A percentile compares a stretch with the other conserved stretches of the same genome.
These are phyloP conservation scores for Leccinum aurantiacum DNA, from an alignment of 768 basidiomycete species.

Conservation along the genomic window DNA sequence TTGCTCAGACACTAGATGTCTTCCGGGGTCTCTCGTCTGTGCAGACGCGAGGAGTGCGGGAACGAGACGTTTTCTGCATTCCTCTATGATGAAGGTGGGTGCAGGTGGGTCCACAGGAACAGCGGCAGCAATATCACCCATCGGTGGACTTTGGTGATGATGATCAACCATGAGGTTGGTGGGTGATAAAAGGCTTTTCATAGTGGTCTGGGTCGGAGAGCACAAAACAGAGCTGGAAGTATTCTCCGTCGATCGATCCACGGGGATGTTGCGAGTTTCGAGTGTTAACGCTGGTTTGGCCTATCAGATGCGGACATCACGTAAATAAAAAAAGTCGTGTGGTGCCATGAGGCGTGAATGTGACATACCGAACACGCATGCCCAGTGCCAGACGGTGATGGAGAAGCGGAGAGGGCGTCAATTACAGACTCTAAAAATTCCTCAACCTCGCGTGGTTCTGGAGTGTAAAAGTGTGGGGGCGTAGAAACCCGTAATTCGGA, in stretches of 20 bases:
- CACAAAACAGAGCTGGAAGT: conserved; percentile 1
- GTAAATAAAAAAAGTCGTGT: conserved; percentile 9
- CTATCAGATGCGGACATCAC: conserved; percentile 1
- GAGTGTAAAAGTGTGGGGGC: conserved; percentile 15
- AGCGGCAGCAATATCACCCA: conserved; percentile 7
- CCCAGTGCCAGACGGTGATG: background rate
- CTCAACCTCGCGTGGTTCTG: conserved; percentile 28
- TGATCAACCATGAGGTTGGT: conserved; percentile 2
- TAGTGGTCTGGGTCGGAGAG: conserved; percentile 16
- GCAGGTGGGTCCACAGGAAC: conserved; percentile 1
- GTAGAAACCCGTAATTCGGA: conserved; percentile 2
- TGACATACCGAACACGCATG: conserved; percentile 23
- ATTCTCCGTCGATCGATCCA: conserved; percentile 7
- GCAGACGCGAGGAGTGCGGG: conserved; percentile 25
- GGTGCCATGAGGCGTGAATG: background rate
- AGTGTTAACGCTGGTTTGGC: conserved; percentile 13
- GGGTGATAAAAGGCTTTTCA: conserved; percentile 9
- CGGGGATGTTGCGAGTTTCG: conserved; percentile 16
- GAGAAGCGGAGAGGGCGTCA: conserved; percentile 1
- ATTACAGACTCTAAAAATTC: conserved; percentile 28
- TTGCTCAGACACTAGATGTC: conserved; percentile 15
- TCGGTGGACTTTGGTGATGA: conserved; percentile 2
- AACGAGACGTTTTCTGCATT: conserved; percentile 26
- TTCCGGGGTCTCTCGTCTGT: conserved; percentile 17
- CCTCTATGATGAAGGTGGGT: conserved; percentile 22